Evolutionary conservation across 108 stramenopile species (phyloP), one percentile per base, ranked within the genome.

Genomic region (Discostella pseudostelligera): DNA sequence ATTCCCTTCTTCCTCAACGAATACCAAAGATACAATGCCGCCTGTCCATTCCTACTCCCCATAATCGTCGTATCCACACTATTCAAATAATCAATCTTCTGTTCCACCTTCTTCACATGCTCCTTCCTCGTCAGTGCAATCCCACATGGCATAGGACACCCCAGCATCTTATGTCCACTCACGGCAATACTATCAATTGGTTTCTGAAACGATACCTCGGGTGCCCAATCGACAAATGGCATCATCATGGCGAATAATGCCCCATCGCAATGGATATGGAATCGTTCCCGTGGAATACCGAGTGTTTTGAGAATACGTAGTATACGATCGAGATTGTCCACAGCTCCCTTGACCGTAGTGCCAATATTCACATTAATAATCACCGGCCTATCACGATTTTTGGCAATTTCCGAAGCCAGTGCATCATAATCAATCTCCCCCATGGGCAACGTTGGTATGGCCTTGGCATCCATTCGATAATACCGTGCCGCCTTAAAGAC

Each of bases 341-440:
- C 89, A 8, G 92, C 92, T 10, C 92, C 92, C 84, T 93, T 93
- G 61, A 93, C 92, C 25, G 92, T 93, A 17, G 92, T 93, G 14
- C 92, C 92, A 71, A 93, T 93, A 60, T 93, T 93, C 28, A 90
- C 92, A 75, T 93, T 93, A 54, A 93, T 85, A 63, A 93, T 93
- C 26, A 84, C 89, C 20, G 87, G 87, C 35, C 73, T 49, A 63
- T 93, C 89, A 22, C 73, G 59, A 73, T 93, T 93, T 56, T 76
- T 72, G 25, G 73, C 74, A 56, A 93, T 81, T 53, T 87, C 83
- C 49, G 68, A n/a, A 10, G 74, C 82, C 45, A 90, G 53, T 8
- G 79, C 53, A 46, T 89, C 88, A 61, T 93, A 93, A 63, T 93
- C 85, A 47, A 93, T 90, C 79, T 93, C 92, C 49, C 92, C 92